Base-by-base conservation (phyloP, 257 asterid species). In the Solanum gandarillasii region DNA sequence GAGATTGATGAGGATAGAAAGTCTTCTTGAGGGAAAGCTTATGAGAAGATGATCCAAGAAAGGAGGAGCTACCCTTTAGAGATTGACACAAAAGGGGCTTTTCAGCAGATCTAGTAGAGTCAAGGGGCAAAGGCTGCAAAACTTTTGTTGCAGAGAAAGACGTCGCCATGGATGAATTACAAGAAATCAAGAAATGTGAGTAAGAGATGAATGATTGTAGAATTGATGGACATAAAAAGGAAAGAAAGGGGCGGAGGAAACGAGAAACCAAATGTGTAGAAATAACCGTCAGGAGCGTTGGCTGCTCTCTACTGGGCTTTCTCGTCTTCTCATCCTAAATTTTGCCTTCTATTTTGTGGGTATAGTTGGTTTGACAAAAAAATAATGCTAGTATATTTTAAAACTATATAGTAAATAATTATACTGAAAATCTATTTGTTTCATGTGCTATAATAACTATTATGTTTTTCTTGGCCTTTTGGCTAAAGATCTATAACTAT, bases 71-170 rank as follows among this genome's bases (percentile, higher is more conserved):
- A 55, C 67, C 67, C 65, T 55, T 20, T 20, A 55, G 81, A 38
- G 90, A 83, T 88, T 92, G 90, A 83, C 75, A 55, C 85, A 73
- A 86, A 87, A 90, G 88, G 79, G 93, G 89, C 71, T 89, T 91
- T n/a, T 93, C 93, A 73, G 92, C 92, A 90, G 95, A 95, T 95
- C 98, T 93, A 90, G 92, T 41, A 25, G 96, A 91, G 91, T 78
- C 89, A 52, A 90, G 88, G 48, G 91, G 62, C 86, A 93, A 87
- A 79, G 94, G 92, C 82, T 91, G 97, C 88, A 90, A 41, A 89
- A 93, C 90, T 89, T 91, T 92, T 83, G 96, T 68, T 31, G 98
- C 92, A 34, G 98, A 94, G 79, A 94, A 92, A 79, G 92, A 87
- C 79, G 67, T 73, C 32, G 97, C 95, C 97, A 94, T 94, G 29